Conservation (phyloP, 225 moss, liverwort and hornwort genomes). For the Thuidium tamariscinum region DNA sequence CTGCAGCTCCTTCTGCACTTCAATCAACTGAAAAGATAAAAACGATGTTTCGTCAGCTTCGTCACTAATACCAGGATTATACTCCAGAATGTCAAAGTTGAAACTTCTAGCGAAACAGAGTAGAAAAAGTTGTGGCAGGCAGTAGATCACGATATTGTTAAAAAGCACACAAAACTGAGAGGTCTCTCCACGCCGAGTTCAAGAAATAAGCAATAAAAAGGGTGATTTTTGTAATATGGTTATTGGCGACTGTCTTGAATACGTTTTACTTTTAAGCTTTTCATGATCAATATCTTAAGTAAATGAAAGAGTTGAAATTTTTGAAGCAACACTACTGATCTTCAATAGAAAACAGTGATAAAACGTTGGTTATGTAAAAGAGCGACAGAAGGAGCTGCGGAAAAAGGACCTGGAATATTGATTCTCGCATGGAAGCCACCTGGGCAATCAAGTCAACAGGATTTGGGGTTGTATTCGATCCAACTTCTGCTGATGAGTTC, state of each 20-base stretch:
- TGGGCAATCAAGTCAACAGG: constrained; percentile 35
- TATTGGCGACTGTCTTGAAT: background rate
- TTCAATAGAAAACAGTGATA: background rate
- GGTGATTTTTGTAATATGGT: background rate
- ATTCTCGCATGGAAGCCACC: constrained; percentile 71
- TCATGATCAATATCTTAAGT: background rate
- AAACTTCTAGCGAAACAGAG: background rate
- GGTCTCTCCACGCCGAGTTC: background rate
- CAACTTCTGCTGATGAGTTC: constrained; percentile 43
- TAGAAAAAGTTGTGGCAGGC: background rate
- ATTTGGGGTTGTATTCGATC: constrained; percentile 24
- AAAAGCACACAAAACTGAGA: background rate
- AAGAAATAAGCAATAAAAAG: background rate
- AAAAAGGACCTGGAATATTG: constrained; percentile 23
- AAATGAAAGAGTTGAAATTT: background rate
- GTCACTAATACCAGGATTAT: background rate
- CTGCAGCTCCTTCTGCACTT: constrained; percentile 73
- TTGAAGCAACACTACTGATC: background rate
- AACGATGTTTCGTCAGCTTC: background rate
- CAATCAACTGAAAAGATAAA: constrained; percentile 49
- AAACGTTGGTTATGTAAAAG: background rate
- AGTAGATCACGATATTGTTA: background rate
- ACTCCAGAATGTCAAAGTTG: background rate
- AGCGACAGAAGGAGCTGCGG: background rate
- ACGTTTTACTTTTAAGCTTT: background rate